Percentiles rank a stretch among this genome's conserved stretches.
phyloP scores from a whole-genome alignment of 2,329 filamentous ascomycete species.

The Bipolaris zeicola region DNA sequence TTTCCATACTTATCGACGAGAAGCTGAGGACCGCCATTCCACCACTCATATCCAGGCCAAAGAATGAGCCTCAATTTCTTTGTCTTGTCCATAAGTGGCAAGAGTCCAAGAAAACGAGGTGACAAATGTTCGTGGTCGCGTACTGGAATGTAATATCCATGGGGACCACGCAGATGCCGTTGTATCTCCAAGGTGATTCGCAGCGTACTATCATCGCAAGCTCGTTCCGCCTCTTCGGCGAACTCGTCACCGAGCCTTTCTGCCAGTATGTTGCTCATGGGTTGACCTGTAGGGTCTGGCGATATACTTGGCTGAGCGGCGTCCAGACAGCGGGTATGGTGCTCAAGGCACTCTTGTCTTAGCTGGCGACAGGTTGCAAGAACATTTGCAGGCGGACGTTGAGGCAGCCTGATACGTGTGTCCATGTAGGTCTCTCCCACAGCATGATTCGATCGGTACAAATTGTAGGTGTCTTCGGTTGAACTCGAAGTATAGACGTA shows the following conservation, averaged over 20 bases:
- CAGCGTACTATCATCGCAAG: constrained; percentile 23
- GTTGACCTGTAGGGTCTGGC: not conserved
- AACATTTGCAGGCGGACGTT: constrained; percentile 24
- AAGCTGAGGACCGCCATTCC: constrained; percentile 20
- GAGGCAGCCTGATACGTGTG: constrained; percentile 36
- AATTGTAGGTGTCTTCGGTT: constrained; percentile 15
- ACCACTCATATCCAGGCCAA: constrained; percentile 38
- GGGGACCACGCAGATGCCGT: constrained; percentile 16
- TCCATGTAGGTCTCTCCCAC: constrained; percentile 27
- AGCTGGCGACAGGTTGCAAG: constrained; percentile 35
- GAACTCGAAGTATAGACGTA: constrained; percentile 33
- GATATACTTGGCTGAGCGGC: not conserved
- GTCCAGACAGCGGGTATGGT: constrained; percentile 20
- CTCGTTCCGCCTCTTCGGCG: constrained; percentile 30
- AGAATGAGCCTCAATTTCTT: constrained; percentile 31
- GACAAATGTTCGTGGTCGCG: constrained; percentile 30
- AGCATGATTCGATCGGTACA: constrained; percentile 14
- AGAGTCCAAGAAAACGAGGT: constrained; percentile 34
- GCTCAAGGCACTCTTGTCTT: constrained; percentile 32
- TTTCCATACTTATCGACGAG: constrained; percentile 8
- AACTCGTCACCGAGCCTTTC: constrained; percentile 18
- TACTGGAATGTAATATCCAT: constrained; percentile 28
- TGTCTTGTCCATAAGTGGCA: constrained; percentile 25
- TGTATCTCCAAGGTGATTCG: constrained; percentile 37
- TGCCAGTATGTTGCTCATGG: constrained; percentile 15